Evolutionary conservation across 371 early-diverging fungal species (phyloP).

Genomic region (Capniomyces stellatus): DNA sequence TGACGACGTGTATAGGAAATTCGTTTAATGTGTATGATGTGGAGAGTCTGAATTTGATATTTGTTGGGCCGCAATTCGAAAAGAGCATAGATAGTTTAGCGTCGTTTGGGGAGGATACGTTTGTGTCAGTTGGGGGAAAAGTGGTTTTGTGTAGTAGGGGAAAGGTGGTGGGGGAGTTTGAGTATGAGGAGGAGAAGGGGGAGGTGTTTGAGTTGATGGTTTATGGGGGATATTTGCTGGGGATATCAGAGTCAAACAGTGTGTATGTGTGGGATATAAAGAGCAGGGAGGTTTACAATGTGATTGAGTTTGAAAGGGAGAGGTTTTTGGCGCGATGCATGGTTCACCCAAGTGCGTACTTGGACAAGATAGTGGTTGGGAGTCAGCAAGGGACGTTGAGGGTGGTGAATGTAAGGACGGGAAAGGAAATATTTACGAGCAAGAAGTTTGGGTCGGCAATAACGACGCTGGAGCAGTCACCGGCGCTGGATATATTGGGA

Average conservation of each 20-base stretch:
- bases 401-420: conserved; percentile 64
- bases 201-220: conserved; percentile 24
- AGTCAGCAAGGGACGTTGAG: conserved; percentile 74
- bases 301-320: conserved; percentile 49
- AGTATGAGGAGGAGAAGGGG: conserved; percentile 3
- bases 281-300: conserved; percentile 50
- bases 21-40: conserved; percentile 75
- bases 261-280: conserved; percentile 56
- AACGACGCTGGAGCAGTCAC: conserved; percentile 62
- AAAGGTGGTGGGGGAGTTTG: conserved; percentile 15
- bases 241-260: conserved; percentile 41
- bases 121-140: conserved; percentile 36
- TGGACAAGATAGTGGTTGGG: conserved; percentile 83
- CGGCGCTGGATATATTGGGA: conserved; percentile 82
- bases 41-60: conserved; percentile 38
- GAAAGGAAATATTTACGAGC: neutral
- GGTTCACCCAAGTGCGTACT: conserved; percentile 86
- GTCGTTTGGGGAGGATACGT: conserved; percentile 44
- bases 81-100: conserved; percentile 59
- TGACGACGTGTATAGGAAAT: conserved; percentile 67
- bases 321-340: conserved; percentile 52
- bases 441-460: conserved; percentile 31
- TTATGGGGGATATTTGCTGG: conserved; percentile 66
- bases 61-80: conserved; percentile 49
- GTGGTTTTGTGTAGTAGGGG: conserved; percentile 53